Conservation (phyloP, 352 stramenopile species). For the Phytophthora aleatoria region DNA sequence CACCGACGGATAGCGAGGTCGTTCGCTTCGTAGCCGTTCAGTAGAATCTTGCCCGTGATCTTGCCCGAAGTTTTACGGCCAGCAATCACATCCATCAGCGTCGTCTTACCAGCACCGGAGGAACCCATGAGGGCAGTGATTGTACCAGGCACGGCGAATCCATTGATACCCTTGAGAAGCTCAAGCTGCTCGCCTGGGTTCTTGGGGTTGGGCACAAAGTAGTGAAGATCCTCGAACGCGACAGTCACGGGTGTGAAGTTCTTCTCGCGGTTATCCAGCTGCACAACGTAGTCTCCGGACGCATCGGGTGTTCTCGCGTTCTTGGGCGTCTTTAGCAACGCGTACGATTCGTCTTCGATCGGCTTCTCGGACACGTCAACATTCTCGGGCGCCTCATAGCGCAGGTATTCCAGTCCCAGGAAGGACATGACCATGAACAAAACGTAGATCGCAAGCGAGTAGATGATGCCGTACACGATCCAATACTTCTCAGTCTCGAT, state of each 20-base stretch:
- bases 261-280: not conserved
- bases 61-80: conserved; percentile 43
- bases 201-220: conserved; percentile 1
- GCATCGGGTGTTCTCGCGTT: not conserved
- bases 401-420: not conserved
- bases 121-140: conserved; percentile 1
- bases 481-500: conserved; percentile 2
- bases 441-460: conserved; percentile 2
- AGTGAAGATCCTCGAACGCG: not conserved
- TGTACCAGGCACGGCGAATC: not conserved
- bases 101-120: not conserved
- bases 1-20: conserved; percentile 51
- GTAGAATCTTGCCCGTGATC: conserved; percentile 61
- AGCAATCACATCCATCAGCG: not conserved
- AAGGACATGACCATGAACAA: conserved; percentile 2
- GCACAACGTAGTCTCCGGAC: not conserved
- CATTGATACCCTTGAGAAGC: conserved; percentile 1
- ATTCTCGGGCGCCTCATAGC: not conserved
- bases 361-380: conserved; percentile 3
- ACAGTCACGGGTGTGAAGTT: conserved; percentile 1
- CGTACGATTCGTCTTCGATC: conserved; percentile 3
- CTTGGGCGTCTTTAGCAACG: conserved; percentile 1
- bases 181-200: not conserved
- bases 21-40: conserved; percentile 47
- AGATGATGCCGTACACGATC: conserved; percentile 2